Evolutionary conservation across 768 basidiomycete species (phyloP), one percentile per base, ranked within the genome.

Genomic region (Mycena maculata): DNA sequence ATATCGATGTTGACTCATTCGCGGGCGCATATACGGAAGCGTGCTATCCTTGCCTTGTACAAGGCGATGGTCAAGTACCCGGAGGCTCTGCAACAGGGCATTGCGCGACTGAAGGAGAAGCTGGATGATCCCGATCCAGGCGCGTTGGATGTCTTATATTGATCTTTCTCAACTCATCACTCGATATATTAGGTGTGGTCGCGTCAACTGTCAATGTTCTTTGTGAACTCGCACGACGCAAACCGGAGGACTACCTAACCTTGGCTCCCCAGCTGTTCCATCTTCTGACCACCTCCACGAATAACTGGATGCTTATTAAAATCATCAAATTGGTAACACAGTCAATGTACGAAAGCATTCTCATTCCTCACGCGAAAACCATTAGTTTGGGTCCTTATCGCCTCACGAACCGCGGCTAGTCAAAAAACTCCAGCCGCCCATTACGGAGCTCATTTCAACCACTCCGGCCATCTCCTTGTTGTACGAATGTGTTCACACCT

Each of bases 261-360:
- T 80, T 99, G 42, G 98, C 97, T 2, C 98, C 98, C 12, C 93
- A 93, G 72, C 78, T 99, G 59, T 99, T 99, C 78, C 94, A 93
- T 73, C 85, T 99, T 13, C 82, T 99, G 65, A 98, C 95, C 0
- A 95, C 91, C 2, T 95, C 95, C 13, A 92, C 93, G 12, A 99
- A 99, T 78, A 99, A 99, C 73, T 99, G 98, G 98, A 97, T 99
- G 94, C 86, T 99, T 65, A 99, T 99, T 78, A 99, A 99, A 80
- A 92, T 99, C 59, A 90, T 99, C 76, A 99, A 99, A 80, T 79
- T 99, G 77, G 97, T 96, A 78, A 73, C 22, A 47, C 31, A n/a
- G 4, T 11, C 18, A 20, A 22, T 13, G 12, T 38, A 50, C 18
- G 49, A 30, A 33, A 55, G 10, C 66, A 64, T 4, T 49, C 65